Percentiles rank a stretch among this genome's conserved stretches.
Conservation (phyloP, 2,329 filamentous ascomycete genomes). For the Alternaria sp. region DNA sequence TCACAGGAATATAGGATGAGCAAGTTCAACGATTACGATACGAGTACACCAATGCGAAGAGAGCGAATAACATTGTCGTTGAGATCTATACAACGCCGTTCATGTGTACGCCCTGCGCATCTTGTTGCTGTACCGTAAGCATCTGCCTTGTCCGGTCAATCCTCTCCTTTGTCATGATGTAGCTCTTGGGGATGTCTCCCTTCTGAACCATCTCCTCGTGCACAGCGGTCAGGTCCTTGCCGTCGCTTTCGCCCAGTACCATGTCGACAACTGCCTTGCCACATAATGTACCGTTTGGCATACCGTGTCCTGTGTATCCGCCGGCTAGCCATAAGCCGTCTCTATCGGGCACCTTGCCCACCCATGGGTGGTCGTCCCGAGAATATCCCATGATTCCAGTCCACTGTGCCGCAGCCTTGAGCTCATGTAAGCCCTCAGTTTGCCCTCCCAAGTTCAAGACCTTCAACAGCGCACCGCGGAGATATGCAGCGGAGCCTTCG, state of each 20-base stretch:
- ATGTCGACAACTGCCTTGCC: conserved; percentile 68
- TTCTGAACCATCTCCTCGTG: conserved; percentile 41
- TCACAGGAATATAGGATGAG: neutral
- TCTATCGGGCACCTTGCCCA: conserved; percentile 68
- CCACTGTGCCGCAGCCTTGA: conserved; percentile 64
- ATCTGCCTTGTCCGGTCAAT: conserved; percentile 37
- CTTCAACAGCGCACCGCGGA: conserved; percentile 56
- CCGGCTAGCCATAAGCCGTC: conserved; percentile 68
- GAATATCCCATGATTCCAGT: conserved; percentile 79
- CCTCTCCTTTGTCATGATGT: conserved; percentile 47
- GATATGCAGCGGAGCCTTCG: conserved; percentile 60
- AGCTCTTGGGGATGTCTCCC: conserved; percentile 46
- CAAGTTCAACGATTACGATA: neutral
- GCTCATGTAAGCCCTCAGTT: conserved; percentile 49
- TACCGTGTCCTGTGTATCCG: conserved; percentile 76
- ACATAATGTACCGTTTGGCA: conserved; percentile 74
- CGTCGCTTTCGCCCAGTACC: conserved; percentile 54
- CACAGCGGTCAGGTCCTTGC: conserved; percentile 38
- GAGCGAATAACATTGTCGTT: neutral
- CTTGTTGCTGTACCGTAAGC: conserved; percentile 46
- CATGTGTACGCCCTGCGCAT: conserved; percentile 35
- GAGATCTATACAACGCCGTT: conserved; percentile 31
- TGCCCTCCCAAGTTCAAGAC: conserved; percentile 46
- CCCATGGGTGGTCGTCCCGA: conserved; percentile 72
- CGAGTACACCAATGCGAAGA: neutral